Evolutionary conservation across 2,329 filamentous ascomycete genomes (phyloP), one percentile per base, ranked within the genome.

Genomic region (Podosphaera xanthii): DNA sequence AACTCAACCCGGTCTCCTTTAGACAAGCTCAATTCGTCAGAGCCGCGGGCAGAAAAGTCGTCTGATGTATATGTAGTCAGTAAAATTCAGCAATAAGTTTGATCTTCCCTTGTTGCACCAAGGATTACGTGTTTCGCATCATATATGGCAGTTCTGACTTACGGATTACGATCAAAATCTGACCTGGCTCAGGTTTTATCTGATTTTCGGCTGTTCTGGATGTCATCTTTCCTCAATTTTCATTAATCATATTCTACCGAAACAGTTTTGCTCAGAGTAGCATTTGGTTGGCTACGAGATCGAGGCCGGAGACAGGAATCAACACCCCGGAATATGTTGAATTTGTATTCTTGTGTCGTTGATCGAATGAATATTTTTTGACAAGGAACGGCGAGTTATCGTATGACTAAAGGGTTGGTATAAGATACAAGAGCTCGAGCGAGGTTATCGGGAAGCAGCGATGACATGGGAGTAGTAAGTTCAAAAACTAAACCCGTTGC

Each of bases 31-130:
- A 98, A 77, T 76, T 98, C 92, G 72, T 98, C 92, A 60, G 87
- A 85, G 71, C 89, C 94, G 65, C 92, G 83, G 60, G 91, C 90
- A 65, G 83, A 76, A 71, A 98, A 97, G 72, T 96, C 89, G 73
- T 98, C 88, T 94, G 55, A 9, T 34, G 58, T 62, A 58, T 9
- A 61, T 59, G 9, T 38, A 14, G 57, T 64, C 53, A 66, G 64
- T 59, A 46, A n/a, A 36, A 35, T 5, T 55, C 9, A 35, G 35
- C 9, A 6, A 44, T 8, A 44, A 44, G 40, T 44, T 44, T 44
- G 40, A 14, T 44, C 5, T 44, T 14, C 2, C 40, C 10, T 44
- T 44, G 4, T 44, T 44, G 40, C 40, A 3, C 40, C 40, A 44
- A 14, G n/a, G n/a, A 8, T 44, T 12, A 44, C 40, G 40, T 44